Evolutionary conservation across 1,139 yeast genomes (phyloP), one percentile per base, ranked within the genome.

Genomic region (Yamadazyma conglobata): DNA sequence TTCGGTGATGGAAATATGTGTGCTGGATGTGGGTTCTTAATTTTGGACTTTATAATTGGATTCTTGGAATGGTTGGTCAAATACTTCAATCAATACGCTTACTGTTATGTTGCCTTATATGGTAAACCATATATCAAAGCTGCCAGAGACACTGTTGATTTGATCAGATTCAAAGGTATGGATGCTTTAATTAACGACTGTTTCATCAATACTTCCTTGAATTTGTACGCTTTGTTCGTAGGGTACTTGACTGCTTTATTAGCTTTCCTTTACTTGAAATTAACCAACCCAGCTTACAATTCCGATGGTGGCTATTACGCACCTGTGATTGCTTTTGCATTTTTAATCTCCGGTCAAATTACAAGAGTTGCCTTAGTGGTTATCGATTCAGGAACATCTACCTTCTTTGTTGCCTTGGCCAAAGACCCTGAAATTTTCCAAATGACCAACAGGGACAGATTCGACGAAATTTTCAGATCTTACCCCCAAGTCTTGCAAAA

Each of bases 11-110:
- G 82, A 14, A 70, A 77, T 34, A 49, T 60, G 22, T 67, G 76
- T 52, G 77, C 77, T 13, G 74, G 75, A 10, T 64, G 79, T 44
- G 65, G 77, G 2, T 70, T 66, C 38, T 63, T 77, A 40, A 58
- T 74, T 25, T 59, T 80, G 27, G 87, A 80, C 44, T 72, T 79
- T 56, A 47, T 85, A 25, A 64, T 81, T 28, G 73, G 77, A 8
- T 64, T 83, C 31, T 56, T 88, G 29, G 87, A 86, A 44, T 84
- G 95, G 87, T 50, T 83, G 47, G 84, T 85, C 15, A 71, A 79
- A 43, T 89, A 85, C 65, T 88, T 89, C 63, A 88, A 89, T 60
- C 91, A 84, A 51, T 89, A 87, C 51, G 95, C 96, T 9, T 86
- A 84, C 55, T 81, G 93, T 22, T 87, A 81, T 48, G 71, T 89